Conservation (phyloP, 2,329 filamentous ascomycete genomes). For the Verticillium albo-atrum region DNA sequence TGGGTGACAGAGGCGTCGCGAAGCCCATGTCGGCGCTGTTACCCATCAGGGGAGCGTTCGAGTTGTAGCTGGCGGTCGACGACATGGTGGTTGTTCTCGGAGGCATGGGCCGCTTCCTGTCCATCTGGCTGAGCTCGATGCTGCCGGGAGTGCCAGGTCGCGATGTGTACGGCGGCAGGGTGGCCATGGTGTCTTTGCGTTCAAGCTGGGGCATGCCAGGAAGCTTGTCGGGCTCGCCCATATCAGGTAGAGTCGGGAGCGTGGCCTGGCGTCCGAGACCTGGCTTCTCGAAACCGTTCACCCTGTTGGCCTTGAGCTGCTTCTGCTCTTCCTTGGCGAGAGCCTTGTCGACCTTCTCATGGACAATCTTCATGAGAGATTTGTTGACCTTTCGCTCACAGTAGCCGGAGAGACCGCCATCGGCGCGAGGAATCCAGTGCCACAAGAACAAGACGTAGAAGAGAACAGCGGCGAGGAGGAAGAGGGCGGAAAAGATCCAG, state of each 20-base stretch:
- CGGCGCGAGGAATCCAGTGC: constrained; percentile 80
- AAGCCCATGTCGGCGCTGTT: constrained; percentile 60
- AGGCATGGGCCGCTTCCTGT: constrained; percentile 44
- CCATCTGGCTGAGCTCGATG: constrained; percentile 48
- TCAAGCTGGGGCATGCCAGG: constrained; percentile 54
- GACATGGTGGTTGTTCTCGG: constrained; percentile 48
- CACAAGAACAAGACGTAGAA: constrained; percentile 88
- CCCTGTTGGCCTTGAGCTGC: constrained; percentile 46
- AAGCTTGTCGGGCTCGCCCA: constrained; percentile 44
- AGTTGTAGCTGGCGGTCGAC: constrained; percentile 57
- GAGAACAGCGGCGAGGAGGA: constrained; percentile 67
- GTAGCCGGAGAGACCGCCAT: constrained; percentile 78
- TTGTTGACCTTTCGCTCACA: constrained; percentile 90
- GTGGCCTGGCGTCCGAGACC: constrained; percentile 58
- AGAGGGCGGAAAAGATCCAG: constrained; percentile 78
- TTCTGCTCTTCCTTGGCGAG: constrained; percentile 71
- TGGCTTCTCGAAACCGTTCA: constrained; percentile 46
- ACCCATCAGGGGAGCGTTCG: constrained; percentile 58
- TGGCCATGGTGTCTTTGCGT: constrained; percentile 56
- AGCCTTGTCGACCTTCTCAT: constrained; percentile 82
- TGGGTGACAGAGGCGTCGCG: constrained; percentile 30
- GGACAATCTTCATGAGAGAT: constrained; percentile 78
- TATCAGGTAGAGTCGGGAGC: constrained; percentile 55
- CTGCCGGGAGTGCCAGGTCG: constrained; percentile 49
- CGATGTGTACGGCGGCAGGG: constrained; percentile 59